Evolutionary conservation across 2,329 filamentous ascomycete genomes (phyloP), one percentile per base, ranked within the genome.

Genomic region (Diplocarpon rosae): DNA sequence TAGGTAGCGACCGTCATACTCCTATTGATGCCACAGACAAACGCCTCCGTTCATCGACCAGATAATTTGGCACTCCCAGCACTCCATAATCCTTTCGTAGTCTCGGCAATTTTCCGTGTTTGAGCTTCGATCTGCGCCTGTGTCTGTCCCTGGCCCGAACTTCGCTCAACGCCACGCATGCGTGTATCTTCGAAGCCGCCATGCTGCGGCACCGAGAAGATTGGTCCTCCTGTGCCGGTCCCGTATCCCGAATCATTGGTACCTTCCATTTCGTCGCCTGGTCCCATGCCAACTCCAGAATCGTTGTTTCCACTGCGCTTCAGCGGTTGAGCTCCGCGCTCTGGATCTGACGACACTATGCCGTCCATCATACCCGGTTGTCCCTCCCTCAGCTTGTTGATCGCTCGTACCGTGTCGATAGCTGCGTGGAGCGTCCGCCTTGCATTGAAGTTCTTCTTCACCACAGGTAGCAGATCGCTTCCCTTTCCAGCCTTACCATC

Each of bases 381-480:
- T 2, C 76, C 75, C 62, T 82, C 79, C 46, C 78, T 71, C 37
- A 83, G 65, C 66, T 83, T 83, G 64, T 83, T 83, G 60, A 83
- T 83, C 29, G 79, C 79, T 39, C 80, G 70, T 38, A 83, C 78
- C 1, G 79, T 83, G 60, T 83, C 79, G 60, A 83, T 83, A 45
- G 80, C 79, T 28, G 80, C 78, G 56, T 83, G 79, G 39, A 83
- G 66, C 24, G 79, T 83, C 56, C 79, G 69, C 46, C 79, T 70
- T 34, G 79, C 79, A 56, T 83, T 83, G 66, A 83, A 83, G 67
- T 83, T 83, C 73, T 82, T 82, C 71, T 82, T 80, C 61, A 83
- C 78, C 6, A 75, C 77, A 8, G 79, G 79, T 49, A 83, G 65
- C 52, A 83, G 65, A 66, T 83, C 80, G 63, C 75, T 70, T 57